Evolutionary conservation across 225 moss, liverwort and hornwort genomes (phyloP).

Genomic region (Marchantia paleacea): DNA sequence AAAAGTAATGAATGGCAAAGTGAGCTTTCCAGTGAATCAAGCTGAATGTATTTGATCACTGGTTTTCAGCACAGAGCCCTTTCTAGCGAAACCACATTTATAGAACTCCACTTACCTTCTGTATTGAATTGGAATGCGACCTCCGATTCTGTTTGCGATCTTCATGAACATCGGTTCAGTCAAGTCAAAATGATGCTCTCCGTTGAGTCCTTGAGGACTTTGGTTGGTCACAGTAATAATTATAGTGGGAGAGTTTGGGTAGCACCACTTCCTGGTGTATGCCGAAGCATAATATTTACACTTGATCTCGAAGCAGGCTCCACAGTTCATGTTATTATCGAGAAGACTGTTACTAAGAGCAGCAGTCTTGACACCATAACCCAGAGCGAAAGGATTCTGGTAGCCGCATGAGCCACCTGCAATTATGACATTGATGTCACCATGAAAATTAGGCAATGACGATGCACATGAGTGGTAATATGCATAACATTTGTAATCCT

Average conservation of each 20-base stretch:
- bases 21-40: too few relatives aligned
- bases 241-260: constrained; percentile 13
- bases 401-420: constrained; percentile 30
- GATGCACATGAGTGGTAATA: too few relatives aligned
- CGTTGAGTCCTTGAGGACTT: constrained; percentile 30
- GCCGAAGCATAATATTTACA: constrained; percentile 21
- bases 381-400: constrained; percentile 19
- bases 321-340: constrained; percentile 25
- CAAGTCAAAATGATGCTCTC: constrained; percentile 33
- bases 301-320: constrained; percentile 29
- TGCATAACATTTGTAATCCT: too few relatives aligned
- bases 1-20: too few relatives aligned
- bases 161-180: constrained; percentile 22
- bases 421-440: too few relatives aligned
- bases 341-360: constrained; percentile 23
- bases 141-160: constrained; percentile 21
- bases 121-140: constrained; percentile 34
- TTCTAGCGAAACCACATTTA: too few relatives aligned
- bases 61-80: too few relatives aligned
- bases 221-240: constrained; percentile 39
- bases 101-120: constrained; percentile 16
- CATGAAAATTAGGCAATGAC: too few relatives aligned
- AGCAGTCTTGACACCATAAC: constrained; percentile 27
- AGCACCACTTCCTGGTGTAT: constrained; percentile 32
- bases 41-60: too few relatives aligned